Percentiles rank a stretch among this genome's conserved stretches.
Conservation (phyloP, 768 basidiomycete genomes). For the Mycena polygramma region DNA sequence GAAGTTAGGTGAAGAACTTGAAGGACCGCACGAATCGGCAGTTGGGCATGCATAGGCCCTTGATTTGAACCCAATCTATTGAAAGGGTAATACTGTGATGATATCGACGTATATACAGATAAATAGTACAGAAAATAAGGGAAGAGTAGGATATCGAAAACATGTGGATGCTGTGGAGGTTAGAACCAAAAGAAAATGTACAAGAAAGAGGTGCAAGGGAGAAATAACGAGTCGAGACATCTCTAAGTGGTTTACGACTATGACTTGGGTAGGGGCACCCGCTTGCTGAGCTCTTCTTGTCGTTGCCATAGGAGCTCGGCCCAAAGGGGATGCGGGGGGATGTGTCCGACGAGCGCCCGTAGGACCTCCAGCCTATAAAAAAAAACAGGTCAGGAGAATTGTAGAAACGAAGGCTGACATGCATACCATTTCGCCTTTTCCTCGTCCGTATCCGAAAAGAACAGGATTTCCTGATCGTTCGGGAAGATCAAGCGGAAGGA, state of each 20-base stretch:
- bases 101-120: slow-evolving; percentile 41
- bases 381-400: slow-evolving; percentile 8
- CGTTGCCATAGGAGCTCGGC: slow-evolving; percentile 92
- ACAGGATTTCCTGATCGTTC: slow-evolving; percentile 82
- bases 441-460: slow-evolving; percentile 92
- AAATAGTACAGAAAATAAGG: slow-evolving; percentile 35
- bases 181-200: slow-evolving; percentile 22
- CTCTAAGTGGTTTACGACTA: slow-evolving; percentile 27
- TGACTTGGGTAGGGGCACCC: slow-evolving; percentile 39
- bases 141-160: slow-evolving; percentile 30
- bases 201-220: slow-evolving; percentile 26
- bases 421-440: slow-evolving; percentile 89
- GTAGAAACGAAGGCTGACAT: slow-evolving; percentile 23
- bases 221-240: slow-evolving; percentile 15
- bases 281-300: slow-evolving; percentile 66
- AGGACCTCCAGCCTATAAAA: slow-evolving; percentile 84
- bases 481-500: slow-evolving; percentile 90
- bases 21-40: no score
- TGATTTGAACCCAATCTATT: slow-evolving; percentile 35
- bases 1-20: background rate
- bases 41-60: background rate
- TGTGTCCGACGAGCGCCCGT: slow-evolving; percentile 85
- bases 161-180: slow-evolving; percentile 15
- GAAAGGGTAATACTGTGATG: slow-evolving; percentile 29
- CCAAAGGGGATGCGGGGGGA: slow-evolving; percentile 95